Evolutionary conservation across 257 asterid genomes (phyloP).

Genomic region (Penstemon eatonii): DNA sequence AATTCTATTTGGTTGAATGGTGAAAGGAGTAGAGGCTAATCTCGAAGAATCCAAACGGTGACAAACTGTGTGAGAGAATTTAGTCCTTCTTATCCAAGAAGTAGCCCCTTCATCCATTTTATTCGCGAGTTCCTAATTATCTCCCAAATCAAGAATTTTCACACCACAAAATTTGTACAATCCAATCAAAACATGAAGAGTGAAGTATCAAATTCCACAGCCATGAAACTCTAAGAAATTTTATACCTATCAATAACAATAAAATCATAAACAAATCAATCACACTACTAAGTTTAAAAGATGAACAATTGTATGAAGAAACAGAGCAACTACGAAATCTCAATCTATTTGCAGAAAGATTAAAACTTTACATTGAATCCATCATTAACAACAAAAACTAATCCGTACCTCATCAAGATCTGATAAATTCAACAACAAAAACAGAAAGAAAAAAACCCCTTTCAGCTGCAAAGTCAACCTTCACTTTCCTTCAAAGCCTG

Average conservation of each 20-base stretch:
- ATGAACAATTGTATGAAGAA: conserved; percentile 5
- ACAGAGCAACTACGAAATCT: conserved; percentile 19
- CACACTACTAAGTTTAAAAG: too few species aligned
- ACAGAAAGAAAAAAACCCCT: conserved; percentile 19
- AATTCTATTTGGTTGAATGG: conserved; percentile 35
- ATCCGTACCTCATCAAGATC: conserved; percentile 30
- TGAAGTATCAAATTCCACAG: conserved; percentile 36
- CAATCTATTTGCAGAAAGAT: conserved; percentile 22
- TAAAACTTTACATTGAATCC: conserved; percentile 26
- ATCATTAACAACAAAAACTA: conserved; percentile 20
- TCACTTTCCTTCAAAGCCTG: conserved; percentile 61
- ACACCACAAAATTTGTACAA: conserved; percentile 27
- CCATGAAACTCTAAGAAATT: conserved; percentile 35
- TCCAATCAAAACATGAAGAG: conserved; percentile 43
- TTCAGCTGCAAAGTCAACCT: conserved; percentile 63
- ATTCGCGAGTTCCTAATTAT: neutral
- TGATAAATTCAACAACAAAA: conserved; percentile 23
- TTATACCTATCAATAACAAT: conserved; percentile 6
- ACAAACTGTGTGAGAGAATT: conserved; percentile 77
- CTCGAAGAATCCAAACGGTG: conserved; percentile 72
- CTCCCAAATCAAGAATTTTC: conserved; percentile 35
- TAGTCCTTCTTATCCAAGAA: conserved; percentile 92
- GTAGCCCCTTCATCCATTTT: conserved; percentile 73
- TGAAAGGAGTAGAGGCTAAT: conserved; percentile 48
- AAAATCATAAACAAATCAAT: conserved; percentile 14